These are phyloP conservation scores for Suhomyces maxii DNA, from an alignment of 1,139 yeast genomes.

Conservation along the genomic window DNA sequence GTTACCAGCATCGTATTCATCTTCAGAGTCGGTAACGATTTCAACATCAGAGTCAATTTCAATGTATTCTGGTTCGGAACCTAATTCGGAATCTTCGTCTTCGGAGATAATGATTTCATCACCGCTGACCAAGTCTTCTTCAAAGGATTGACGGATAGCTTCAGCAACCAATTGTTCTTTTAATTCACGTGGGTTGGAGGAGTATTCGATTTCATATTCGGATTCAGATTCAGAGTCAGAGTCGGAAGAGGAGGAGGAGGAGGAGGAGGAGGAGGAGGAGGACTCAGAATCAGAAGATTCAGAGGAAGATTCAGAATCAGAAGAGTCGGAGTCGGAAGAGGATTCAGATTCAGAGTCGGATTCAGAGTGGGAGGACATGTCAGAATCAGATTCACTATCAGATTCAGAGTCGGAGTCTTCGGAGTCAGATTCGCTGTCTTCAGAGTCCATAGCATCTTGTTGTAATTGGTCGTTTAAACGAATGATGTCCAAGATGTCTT, in stretches of 20 bases:
- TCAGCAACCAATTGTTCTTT: conserved; percentile 40
- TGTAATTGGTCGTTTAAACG: conserved; percentile 40
- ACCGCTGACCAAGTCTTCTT: conserved; percentile 36
- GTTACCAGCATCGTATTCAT: conserved; percentile 26
- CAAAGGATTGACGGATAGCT: conserved; percentile 41
- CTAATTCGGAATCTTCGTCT: conserved; percentile 30
- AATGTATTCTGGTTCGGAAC: conserved; percentile 35
- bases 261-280: conserved; percentile 10
- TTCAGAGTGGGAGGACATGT: conserved; percentile 12
- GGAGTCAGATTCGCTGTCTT: conserved; percentile 13
- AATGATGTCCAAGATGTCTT: conserved; percentile 34
- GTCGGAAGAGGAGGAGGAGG: conserved; percentile 17
- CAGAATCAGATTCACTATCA: conserved; percentile 15
- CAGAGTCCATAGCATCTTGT: conserved; percentile 29
- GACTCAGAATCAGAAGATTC: conserved; percentile 14
- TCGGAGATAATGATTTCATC: conserved; percentile 24
- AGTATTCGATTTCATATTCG: conserved; percentile 24
- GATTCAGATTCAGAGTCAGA: conserved; percentile 10
- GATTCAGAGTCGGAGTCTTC: conserved; percentile 12
- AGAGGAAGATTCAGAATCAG: conserved; percentile 13
- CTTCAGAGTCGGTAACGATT: conserved; percentile 18
- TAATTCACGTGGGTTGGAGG: conserved; percentile 35
- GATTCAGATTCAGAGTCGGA: conserved; percentile 11
- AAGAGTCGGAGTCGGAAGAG: conserved; percentile 18
- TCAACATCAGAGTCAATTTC: conserved; percentile 31